These are phyloP conservation scores for Ogataea allantospora DNA, from an alignment of 805 yeast genomes.

Conservation along the genomic window DNA sequence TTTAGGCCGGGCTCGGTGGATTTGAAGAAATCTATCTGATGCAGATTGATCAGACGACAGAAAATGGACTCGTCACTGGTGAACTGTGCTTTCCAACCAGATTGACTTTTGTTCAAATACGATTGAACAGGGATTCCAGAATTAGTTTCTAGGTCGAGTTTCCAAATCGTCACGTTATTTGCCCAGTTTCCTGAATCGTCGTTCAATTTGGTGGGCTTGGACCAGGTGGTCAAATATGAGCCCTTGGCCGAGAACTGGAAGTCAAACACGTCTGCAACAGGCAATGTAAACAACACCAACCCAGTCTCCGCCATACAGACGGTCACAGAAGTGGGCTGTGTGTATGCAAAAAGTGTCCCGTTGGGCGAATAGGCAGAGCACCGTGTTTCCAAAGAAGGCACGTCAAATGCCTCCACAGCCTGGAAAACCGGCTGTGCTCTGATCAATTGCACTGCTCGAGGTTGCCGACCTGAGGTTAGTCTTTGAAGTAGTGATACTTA, in stretches of 20 bases:
- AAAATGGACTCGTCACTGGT: slow-evolving; percentile 74
- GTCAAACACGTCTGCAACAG: slow-evolving; percentile 70
- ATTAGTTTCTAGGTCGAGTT: slow-evolving; percentile 36
- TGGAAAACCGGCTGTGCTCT: slow-evolving; percentile 44
- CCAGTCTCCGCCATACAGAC: slow-evolving; percentile 58
- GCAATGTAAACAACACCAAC: slow-evolving; percentile 45
- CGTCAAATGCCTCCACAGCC: slow-evolving; percentile 29
- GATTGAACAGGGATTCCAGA: slow-evolving; percentile 34
- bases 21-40: slow-evolving; percentile 70
- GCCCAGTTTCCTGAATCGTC: slow-evolving; percentile 71
- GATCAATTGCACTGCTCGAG: slow-evolving; percentile 53
- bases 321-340: slow-evolving; percentile 60
- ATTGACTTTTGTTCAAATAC: slow-evolving; percentile 78
- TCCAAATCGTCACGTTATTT: slow-evolving; percentile 79
- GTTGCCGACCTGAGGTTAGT: slow-evolving; percentile 49
- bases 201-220: slow-evolving; percentile 66
- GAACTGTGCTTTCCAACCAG: slow-evolving; percentile 91
- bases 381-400: slow-evolving; percentile 50
- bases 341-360: slow-evolving; percentile 69
- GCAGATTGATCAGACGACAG: slow-evolving; percentile 50
- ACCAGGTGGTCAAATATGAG: slow-evolving; percentile 81
- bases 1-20: slow-evolving; percentile 41
- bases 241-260: slow-evolving; percentile 89
- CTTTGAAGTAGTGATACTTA: slow-evolving; percentile 8
- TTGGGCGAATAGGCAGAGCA: slow-evolving; percentile 64